Evolutionary conservation across 805 yeast species (phyloP).

Genomic region (Candida fluviatilis): DNA sequence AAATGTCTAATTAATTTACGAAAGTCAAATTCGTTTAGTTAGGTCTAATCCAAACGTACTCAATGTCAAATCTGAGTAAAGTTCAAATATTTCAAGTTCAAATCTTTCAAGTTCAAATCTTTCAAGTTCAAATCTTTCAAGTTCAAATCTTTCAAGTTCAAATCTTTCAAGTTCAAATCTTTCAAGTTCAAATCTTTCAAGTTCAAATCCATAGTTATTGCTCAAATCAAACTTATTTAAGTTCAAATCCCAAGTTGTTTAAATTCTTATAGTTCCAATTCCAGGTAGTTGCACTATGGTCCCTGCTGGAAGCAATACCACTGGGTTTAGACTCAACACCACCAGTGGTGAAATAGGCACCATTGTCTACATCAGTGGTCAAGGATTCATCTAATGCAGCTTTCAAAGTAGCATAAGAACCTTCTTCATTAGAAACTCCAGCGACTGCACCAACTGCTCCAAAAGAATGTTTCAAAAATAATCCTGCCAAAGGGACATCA

Average conservation of each 20-base stretch:
- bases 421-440: slow-evolving; percentile 32
- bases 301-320: slow-evolving; percentile 18
- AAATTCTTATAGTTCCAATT: background rate
- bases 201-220: too few relatives aligned
- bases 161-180: too few relatives aligned
- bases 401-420: slow-evolving; percentile 28
- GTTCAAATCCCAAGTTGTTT: background rate
- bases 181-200: too few relatives aligned
- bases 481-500: slow-evolving; percentile 20
- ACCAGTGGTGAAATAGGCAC: slow-evolving; percentile 29
- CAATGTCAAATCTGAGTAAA: too few relatives aligned
- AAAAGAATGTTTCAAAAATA: slow-evolving; percentile 13
- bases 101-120: too few relatives aligned
- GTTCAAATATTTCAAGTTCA: too few relatives aligned
- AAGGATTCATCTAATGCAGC: slow-evolving; percentile 29
- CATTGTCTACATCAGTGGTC: slow-evolving; percentile 19
- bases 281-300: slow-evolving; percentile 19
- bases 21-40: too few relatives aligned
- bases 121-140: too few relatives aligned
- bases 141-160: too few relatives aligned
- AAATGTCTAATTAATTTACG: too few relatives aligned
- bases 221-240: too few relatives aligned
- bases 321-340: slow-evolving; percentile 23
- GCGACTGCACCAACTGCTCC: slow-evolving; percentile 12
- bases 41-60: too few relatives aligned